Base-by-base conservation (phyloP, 371 early-diverging fungal genomes). In the Mucor plumbeus region DNA sequence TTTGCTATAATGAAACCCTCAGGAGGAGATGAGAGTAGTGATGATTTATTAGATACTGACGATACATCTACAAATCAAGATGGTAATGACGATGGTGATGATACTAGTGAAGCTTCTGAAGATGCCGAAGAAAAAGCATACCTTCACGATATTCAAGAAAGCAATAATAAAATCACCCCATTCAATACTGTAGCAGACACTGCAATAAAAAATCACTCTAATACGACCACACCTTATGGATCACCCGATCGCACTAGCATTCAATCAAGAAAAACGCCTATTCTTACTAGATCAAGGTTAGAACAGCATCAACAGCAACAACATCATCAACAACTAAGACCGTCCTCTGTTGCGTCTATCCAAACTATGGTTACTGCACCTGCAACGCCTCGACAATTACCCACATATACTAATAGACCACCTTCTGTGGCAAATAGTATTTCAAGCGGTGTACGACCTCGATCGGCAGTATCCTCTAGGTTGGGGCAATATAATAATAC, bases 1-100 rank as follows among this genome's bases (percentile, higher is more conserved):
- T 78, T 80, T 64, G 74, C 78, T 5, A 60, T 70, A 7, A 74
- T 79, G 74, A 68, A 68, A 61, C 76, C 78, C 7, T 73, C 76
- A 9, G 74, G 68, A 4, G 73, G 71, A 15, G 71, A 70, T 48
- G 66, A 68, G 11, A 62, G 63, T 15, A 77, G 68, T 21, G 62
- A 67, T 58, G 38, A 43, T 36, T n/a, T 55, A 35, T 14, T 55
- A 17, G 61, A 61, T 13, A 60, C 60, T 14, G 61, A 47, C 31
- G 70, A 75, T 59, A 61, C 54, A 34, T 21, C 59, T 39, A 67
- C 67, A 15, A 59, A 71, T 17, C 40, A 63, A 44, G 56, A 65
- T 11, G 63, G 64, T 21, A 53, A 53, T 26, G 31, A 26, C 26
- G 26, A 26, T 26, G 26, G 26, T 26, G 26, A 38, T 26, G 70